Conservation (phyloP, 805 yeast genomes). For the Metschnikowia colocasiae region DNA sequence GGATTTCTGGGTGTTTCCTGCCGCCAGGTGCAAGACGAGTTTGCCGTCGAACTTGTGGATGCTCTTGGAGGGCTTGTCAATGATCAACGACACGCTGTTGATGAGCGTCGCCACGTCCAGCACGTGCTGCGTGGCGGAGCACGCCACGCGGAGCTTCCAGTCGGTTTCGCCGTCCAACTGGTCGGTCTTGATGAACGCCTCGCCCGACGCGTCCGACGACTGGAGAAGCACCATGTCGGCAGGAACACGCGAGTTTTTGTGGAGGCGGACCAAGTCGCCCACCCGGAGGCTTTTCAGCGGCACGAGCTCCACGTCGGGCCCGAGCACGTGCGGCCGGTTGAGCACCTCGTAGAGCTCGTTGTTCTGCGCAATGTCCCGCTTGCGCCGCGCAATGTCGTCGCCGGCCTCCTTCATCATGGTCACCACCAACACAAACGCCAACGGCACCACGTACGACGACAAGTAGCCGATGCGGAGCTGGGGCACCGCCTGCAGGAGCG, state of each 20-base stretch:
- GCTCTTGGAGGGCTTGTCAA: constrained; percentile 78
- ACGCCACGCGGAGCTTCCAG: constrained; percentile 89
- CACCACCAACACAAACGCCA: constrained; percentile 85
- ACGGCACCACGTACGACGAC: constrained; percentile 88
- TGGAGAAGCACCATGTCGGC: constrained; percentile 88
- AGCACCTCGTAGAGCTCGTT: constrained; percentile 75
- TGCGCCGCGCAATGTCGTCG: constrained; percentile 87
- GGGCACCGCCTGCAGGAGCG: constrained; percentile 89
- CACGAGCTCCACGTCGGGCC: constrained; percentile 26
- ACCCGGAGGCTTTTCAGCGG: constrained; percentile 65
- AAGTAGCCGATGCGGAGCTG: constrained; percentile 88
- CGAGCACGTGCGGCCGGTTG: constrained; percentile 22
- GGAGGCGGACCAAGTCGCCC: constrained; percentile 78
- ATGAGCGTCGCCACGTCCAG: constrained; percentile 46
- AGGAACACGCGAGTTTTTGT: constrained; percentile 84
- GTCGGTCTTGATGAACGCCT: constrained; percentile 91
- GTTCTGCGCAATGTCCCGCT: constrained; percentile 87
- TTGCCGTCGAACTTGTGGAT: constrained; percentile 82
- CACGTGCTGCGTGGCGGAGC: constrained; percentile 61
- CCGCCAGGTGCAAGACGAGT: constrained; percentile 48
- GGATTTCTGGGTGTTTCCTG: constrained; percentile 28
- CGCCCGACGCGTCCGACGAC: constrained; percentile 66
- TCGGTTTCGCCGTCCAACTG: constrained; percentile 99
- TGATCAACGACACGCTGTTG: constrained; percentile 51
- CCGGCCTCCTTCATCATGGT: constrained; percentile 95